A percentile compares a stretch with the other conserved stretches of the same genome.
Conservation (phyloP, 345 rosid species). For the Draba incana region DNA sequence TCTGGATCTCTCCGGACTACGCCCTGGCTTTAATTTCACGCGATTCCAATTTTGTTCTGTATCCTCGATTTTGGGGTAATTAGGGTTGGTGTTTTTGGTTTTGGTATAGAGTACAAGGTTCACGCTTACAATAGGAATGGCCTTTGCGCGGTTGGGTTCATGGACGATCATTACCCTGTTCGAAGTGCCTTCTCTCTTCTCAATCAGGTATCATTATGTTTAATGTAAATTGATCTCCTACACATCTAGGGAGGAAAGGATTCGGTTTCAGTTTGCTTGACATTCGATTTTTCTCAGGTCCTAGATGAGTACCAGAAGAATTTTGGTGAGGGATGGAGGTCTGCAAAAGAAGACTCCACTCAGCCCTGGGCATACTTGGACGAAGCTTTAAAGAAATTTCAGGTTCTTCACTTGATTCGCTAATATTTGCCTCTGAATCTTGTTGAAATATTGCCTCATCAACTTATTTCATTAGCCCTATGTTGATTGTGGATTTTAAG, state of each 20-base stretch:
- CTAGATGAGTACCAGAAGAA: constrained; percentile 90
- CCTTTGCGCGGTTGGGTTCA: constrained; percentile 82
- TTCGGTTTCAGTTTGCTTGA: neutral
- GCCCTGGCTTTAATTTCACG: constrained; percentile 10
- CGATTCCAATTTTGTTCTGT: constrained; percentile 4
- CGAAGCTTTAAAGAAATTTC: constrained; percentile 81
- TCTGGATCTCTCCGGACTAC: constrained; percentile 16
- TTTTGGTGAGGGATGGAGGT: constrained; percentile 89
- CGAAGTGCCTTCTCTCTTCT: constrained; percentile 92
- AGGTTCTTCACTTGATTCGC: constrained; percentile 48
- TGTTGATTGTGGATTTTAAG: constrained; percentile 22
- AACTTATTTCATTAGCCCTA: neutral
- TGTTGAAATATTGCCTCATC: too few species aligned
- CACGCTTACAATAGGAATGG: constrained; percentile 91
- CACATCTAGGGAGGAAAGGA: neutral
- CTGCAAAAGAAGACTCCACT: constrained; percentile 58
- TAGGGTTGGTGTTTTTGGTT: constrained; percentile 18
- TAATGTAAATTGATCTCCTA: neutral
- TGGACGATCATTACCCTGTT: constrained; percentile 96
- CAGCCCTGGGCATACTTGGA: constrained; percentile 83
- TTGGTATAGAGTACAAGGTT: constrained; percentile 76
- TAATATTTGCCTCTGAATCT: neutral
- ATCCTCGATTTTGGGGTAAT: constrained; percentile 27
- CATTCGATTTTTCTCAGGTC: constrained; percentile 50
- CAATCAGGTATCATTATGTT: constrained; percentile 44